Evolutionary conservation across 768 basidiomycete genomes (phyloP), one percentile per base, ranked within the genome.

Genomic region (Tephrocybe sp.): DNA sequence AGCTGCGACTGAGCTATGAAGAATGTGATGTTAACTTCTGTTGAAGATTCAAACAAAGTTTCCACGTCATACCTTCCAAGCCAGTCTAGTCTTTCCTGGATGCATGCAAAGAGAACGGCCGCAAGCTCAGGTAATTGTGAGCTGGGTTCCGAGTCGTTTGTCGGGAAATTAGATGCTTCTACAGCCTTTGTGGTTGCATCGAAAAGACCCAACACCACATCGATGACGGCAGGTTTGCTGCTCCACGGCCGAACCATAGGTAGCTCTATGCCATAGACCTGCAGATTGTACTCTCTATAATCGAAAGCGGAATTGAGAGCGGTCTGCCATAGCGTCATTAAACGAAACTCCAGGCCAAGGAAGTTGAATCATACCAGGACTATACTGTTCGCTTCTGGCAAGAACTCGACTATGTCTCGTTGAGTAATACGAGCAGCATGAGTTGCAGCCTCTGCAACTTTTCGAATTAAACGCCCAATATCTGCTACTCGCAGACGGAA

Each of bases 171-270:
- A 14, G 68, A 58, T 4, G 68, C 55, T 40, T 83, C 79, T 7
- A 81, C 62, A 6, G 73, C 66, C 49, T 72, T 73, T 5, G 81
- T 79, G 1, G 82, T 84, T 1, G 75, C 63, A 40, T 86, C 82
- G 58, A 95, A 93, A n/a, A 96, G 74, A 40, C 76, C 75, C 20
- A 85, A 73, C 5, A 89, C 66, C 8, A 82, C 75, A 38, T 92
- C 87, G 46, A 96, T 81, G 13, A 90, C 66, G 0, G 71, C 62
- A 3, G 83, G 73, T 40, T 75, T 75, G 60, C 91, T 90, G 14
- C 92, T 92, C 96, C 95, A 98, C 0, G 89, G 84, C 53, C 84
- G 78, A 56, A 78, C 75, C 79, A 83, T 82, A 4, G 80, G 86
- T 17, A 77, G 71, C 19, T 82, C 77, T 39, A 98, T 75, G 26